Evolutionary conservation across 2,329 filamentous ascomycete genomes (phyloP).

Genomic region (Stachybotrys echinatus): DNA sequence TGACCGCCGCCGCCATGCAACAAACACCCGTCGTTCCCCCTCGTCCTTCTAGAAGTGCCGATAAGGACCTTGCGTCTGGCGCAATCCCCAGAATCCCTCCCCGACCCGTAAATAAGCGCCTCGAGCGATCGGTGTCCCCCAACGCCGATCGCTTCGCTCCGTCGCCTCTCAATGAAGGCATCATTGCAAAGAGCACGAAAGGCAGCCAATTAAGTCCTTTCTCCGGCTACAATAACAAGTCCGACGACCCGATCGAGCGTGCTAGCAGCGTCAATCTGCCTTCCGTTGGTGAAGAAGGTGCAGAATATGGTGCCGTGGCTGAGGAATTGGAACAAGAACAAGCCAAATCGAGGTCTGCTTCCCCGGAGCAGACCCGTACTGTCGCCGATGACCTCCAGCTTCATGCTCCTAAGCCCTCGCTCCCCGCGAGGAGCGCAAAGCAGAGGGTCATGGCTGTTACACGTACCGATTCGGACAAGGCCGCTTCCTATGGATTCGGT

Average conservation of each 20-base stretch:
- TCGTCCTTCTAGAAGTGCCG: slow-evolving; percentile 47
- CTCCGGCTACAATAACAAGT: slow-evolving; percentile 23
- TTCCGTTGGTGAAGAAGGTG: slow-evolving; percentile 82
- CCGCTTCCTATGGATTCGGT: slow-evolving; percentile 79
- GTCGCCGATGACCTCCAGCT: slow-evolving; percentile 78
- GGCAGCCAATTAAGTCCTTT: slow-evolving; percentile 27
- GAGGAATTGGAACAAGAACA: slow-evolving; percentile 40
- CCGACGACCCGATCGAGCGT: slow-evolving; percentile 46
- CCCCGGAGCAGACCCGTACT: slow-evolving; percentile 70
- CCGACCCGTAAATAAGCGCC: slow-evolving; percentile 64
- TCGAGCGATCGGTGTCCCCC: slow-evolving; percentile 73
- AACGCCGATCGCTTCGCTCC: slow-evolving; percentile 74
- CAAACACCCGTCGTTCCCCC: slow-evolving; percentile 50
- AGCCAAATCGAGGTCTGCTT: slow-evolving; percentile 28
- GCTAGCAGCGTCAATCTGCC: slow-evolving; percentile 77
- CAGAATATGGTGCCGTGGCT: slow-evolving; percentile 67
- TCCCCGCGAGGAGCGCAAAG: slow-evolving; percentile 76
- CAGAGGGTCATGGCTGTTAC: slow-evolving; percentile 79
- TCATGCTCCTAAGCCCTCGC: slow-evolving; percentile 81
- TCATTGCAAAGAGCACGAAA: slow-evolving; percentile 41
- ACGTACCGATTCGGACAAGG: slow-evolving; percentile 82
- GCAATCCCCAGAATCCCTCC: slow-evolving; percentile 68
- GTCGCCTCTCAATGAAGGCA: slow-evolving; percentile 76
- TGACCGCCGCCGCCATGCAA: slow-evolving; percentile 47
- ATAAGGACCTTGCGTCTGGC: slow-evolving; percentile 32